phyloP scores from a whole-genome alignment of 345 rosid species.

The Eucalyptus dawsonii region DNA sequence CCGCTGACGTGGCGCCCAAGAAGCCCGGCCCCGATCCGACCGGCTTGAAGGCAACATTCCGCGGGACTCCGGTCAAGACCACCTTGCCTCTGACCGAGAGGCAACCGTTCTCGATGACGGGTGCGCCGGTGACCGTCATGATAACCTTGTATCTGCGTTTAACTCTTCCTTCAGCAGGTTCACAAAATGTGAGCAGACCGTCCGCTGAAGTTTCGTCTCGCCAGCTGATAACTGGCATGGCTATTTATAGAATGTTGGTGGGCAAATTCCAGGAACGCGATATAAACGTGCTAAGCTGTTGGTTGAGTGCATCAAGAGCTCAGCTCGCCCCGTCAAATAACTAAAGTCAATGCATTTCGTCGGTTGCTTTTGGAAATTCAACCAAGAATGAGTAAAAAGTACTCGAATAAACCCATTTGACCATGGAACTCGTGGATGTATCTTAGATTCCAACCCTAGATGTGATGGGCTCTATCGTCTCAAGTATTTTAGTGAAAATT shows the following conservation, averaged over 20 bases:
- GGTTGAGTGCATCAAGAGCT: neutral
- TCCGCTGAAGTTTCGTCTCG: neutral
- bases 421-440: neutral
- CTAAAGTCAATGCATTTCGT: neutral
- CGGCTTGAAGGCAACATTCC: conserved; percentile 22
- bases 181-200: neutral
- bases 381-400: neutral
- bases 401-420: neutral
- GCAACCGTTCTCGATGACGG: conserved; percentile 19
- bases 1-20: conserved; percentile 28
- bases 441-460: neutral
- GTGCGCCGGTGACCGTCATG: conserved; percentile 20
- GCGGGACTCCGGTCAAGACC: conserved; percentile 18
- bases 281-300: neutral
- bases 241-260: neutral
- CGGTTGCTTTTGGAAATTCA: neutral
- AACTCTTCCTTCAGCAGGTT: neutral
- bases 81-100: conserved; percentile 35
- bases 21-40: conserved; percentile 17
- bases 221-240: neutral
- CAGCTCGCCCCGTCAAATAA: neutral
- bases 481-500: neutral
- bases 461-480: neutral
- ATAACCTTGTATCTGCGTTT: neutral
- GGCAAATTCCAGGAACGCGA: neutral